Percentiles rank a stretch among this genome's conserved stretches.
Conservation (phyloP, 805 yeast genomes). For the Kazachstania africana region DNA sequence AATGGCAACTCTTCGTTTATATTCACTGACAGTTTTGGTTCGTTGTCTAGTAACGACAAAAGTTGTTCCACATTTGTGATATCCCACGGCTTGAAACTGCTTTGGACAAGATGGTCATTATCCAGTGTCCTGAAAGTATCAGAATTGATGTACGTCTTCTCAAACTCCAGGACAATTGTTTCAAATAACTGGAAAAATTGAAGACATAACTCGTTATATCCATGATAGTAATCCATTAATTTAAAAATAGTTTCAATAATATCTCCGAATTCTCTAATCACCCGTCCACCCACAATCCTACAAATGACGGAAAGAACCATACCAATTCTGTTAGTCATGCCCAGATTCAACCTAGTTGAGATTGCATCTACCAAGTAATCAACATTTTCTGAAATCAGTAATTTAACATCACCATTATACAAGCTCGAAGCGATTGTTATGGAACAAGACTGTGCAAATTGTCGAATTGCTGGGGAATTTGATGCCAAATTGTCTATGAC, state of each 20-base stretch:
- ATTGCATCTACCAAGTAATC: constrained; percentile 76
- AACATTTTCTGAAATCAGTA: constrained; percentile 50
- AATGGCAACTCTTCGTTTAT: constrained; percentile 3
- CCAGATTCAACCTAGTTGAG: constrained; percentile 57
- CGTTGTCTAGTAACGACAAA: constrained; percentile 31
- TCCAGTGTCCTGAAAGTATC: constrained; percentile 7
- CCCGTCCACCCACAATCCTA: constrained; percentile 54
- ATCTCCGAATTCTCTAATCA: constrained; percentile 60
- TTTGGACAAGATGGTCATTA: constrained; percentile 14
- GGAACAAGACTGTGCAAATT: constrained; percentile 43
- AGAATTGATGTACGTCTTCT: constrained; percentile 27
- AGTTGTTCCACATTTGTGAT: constrained; percentile 35
- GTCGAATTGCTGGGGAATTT: constrained; percentile 31
- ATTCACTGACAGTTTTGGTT: constrained; percentile 4
- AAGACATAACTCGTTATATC: constrained; percentile 58
- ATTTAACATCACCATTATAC: constrained; percentile 45
- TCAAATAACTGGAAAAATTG: constrained; percentile 65
- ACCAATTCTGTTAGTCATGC: constrained; percentile 63
- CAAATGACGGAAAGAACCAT: constrained; percentile 60
- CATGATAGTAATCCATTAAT: constrained; percentile 74
- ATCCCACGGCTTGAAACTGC: constrained; percentile 48
- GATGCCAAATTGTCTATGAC: constrained; percentile 64
- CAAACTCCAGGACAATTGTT: constrained; percentile 41
- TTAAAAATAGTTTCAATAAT: constrained; percentile 64
- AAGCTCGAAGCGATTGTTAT: constrained; percentile 37